Base-by-base conservation (phyloP, 2,329 filamentous ascomycete genomes). In the Alternaria burnsii region DNA sequence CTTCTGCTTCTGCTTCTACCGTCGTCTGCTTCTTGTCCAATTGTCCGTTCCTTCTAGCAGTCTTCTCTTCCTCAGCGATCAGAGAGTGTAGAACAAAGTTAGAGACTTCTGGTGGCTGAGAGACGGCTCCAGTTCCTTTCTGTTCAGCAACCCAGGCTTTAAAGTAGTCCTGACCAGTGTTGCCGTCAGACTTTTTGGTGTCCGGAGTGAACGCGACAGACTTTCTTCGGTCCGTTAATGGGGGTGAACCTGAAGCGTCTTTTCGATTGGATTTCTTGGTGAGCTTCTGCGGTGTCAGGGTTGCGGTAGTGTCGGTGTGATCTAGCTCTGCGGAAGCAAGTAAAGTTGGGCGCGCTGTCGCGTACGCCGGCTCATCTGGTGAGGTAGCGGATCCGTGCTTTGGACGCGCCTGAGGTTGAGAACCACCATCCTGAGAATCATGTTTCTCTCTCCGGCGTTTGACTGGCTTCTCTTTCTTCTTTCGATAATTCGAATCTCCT, bases 151-250 rank as follows among this genome's bases (percentile, higher is more conserved):
- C 78, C 84, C 84, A 87, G 58, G 81, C 77, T 62, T 83, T 82
- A 76, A 85, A 86, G 38, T 85, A 75, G 48, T 82, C 79, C 59
- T 83, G 82, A 50, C 82, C 82, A 56, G 82, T 86, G 61, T 84
- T 82, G 20, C 84, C 86, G 73, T 89, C 87, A 46, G 83, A 76
- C 7, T 76, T 78, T 71, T 90, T 89, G 3, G 87, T 88, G 52
- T 89, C 88, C 8, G 85, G 81, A 1, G 88, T 86, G 72, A 91
- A 91, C 1, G 87, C 85, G 9, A 91, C 88, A 4, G 86, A 87
- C 73, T 90, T 89, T 63, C 80, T 80, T 40, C 72, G 72, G 38
- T 72, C 71, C 12, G 67, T 63, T 26, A 58, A 59, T 30, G 74
- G 63, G 10, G 75, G 73, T 51, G 74, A 73, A 28, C 62, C 69